These are phyloP conservation scores for Aspergillus saccharolyticus DNA, from an alignment of 495 filamentous ascomycete genomes.

Conservation along the genomic window DNA sequence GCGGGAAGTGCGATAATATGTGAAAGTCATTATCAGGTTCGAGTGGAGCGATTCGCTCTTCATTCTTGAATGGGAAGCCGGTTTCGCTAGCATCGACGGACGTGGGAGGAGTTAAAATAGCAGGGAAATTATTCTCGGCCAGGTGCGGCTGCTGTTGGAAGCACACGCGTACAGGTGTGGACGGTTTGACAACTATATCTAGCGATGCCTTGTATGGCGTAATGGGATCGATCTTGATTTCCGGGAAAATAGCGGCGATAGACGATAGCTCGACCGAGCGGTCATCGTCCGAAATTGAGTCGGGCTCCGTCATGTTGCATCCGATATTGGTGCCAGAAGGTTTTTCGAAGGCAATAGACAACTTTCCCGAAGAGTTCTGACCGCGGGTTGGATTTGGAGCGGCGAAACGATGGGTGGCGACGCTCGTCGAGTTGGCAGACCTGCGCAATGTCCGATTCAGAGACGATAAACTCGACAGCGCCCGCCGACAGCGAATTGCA, in stretches of 20 bases:
- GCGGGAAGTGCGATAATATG: slow-evolving; percentile 68
- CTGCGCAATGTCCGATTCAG: slow-evolving; percentile 7
- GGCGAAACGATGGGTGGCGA: slow-evolving; percentile 4
- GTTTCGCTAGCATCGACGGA: slow-evolving; percentile 34
- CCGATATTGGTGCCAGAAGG: too few species aligned
- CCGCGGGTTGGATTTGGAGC: neutral
- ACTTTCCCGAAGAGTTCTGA: neutral
- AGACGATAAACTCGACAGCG: slow-evolving; percentile 2
- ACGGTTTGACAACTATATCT: slow-evolving; percentile 67
- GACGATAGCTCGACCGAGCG: slow-evolving; percentile 76
- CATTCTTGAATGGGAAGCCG: slow-evolving; percentile 21
- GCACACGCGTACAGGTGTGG: slow-evolving; percentile 59
- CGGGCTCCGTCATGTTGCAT: slow-evolving; percentile 27
- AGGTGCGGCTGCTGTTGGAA: slow-evolving; percentile 57
- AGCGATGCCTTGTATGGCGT: slow-evolving; percentile 59
- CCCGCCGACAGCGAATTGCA: neutral
- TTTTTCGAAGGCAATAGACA: neutral
- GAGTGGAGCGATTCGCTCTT: slow-evolving; percentile 11
- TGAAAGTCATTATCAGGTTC: slow-evolving; percentile 48
- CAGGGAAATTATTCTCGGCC: slow-evolving; percentile 33
- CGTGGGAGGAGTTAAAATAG: slow-evolving; percentile 42
- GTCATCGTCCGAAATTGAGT: slow-evolving; percentile 49
- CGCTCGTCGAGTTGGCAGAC: slow-evolving; percentile 9
- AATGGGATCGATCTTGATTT: slow-evolving; percentile 59
- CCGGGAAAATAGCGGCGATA: slow-evolving; percentile 85